Percentiles rank a stretch among this genome's conserved stretches.
Conservation (phyloP, 1,139 yeast species). For the Lodderomyces beijingensis region DNA sequence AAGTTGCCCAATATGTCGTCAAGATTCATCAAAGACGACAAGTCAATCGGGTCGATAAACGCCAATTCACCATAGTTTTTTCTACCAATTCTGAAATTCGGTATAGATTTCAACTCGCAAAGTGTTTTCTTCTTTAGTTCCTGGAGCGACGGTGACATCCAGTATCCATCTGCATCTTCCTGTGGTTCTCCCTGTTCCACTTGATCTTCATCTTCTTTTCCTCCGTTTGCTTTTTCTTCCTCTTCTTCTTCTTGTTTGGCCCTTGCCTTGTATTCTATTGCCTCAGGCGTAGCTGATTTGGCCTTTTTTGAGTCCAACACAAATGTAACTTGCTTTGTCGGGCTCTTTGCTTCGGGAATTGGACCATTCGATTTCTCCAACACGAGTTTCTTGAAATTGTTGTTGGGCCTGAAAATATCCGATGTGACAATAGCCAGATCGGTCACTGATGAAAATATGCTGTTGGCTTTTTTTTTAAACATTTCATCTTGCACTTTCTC, state of each 20-base stretch:
- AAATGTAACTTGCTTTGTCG: slow-evolving; percentile 37
- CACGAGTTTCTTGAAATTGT: slow-evolving; percentile 52
- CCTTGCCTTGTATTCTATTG: slow-evolving; percentile 7
- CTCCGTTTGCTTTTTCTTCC: slow-evolving; percentile 14
- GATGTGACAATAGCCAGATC: slow-evolving; percentile 68
- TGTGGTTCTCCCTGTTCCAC: slow-evolving; percentile 9
- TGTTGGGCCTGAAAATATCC: slow-evolving; percentile 68
- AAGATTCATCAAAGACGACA: slow-evolving; percentile 58
- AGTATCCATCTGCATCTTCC: slow-evolving; percentile 60
- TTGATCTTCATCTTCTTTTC: slow-evolving; percentile 13
- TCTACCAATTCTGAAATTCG: slow-evolving; percentile 73
- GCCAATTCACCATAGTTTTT: slow-evolving; percentile 72
- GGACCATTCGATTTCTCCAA: slow-evolving; percentile 40
- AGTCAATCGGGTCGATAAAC: slow-evolving; percentile 78
- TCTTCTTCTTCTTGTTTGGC: not conserved
- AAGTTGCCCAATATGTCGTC: slow-evolving; percentile 63
- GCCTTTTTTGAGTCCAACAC: slow-evolving; percentile 15
- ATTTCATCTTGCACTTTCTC: slow-evolving; percentile 15
- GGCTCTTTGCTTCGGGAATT: slow-evolving; percentile 15
- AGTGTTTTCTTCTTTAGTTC: slow-evolving; percentile 58
- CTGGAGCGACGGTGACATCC: slow-evolving; percentile 75
- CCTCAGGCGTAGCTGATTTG: slow-evolving; percentile 8
- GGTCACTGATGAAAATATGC: slow-evolving; percentile 32
- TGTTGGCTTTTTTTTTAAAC: slow-evolving; percentile 13
- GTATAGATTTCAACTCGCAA: slow-evolving; percentile 60